Evolutionary conservation across 2,329 filamentous ascomycete genomes (phyloP).

Genomic region (Exophiala dermatitidis): DNA sequence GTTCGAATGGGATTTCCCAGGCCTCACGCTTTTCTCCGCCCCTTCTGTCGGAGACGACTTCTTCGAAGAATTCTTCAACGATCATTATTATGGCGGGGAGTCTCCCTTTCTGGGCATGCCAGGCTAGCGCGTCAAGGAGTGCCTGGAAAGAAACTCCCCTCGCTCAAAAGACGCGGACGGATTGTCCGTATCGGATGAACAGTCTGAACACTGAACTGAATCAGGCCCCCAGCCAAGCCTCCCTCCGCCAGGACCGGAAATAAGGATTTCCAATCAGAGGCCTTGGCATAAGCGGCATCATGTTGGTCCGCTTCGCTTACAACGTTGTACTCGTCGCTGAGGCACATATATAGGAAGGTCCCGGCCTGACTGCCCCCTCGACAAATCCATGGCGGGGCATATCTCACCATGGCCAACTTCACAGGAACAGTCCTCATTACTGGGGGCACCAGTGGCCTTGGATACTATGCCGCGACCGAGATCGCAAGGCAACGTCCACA

Average conservation of each 20-base stretch:
- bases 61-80: constrained; percentile 40
- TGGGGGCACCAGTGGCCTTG: constrained; percentile 42
- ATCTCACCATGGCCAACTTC: constrained; percentile 16
- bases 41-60: constrained; percentile 44
- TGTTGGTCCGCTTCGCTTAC: too few relatives aligned
- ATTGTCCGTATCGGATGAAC: too few relatives aligned
- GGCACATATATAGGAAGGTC: too few relatives aligned
- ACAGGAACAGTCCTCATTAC: constrained; percentile 36
- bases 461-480: constrained; percentile 37
- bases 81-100: constrained; percentile 5
- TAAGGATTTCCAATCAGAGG: too few relatives aligned
- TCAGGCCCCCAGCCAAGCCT: too few relatives aligned
- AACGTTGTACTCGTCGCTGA: too few relatives aligned
- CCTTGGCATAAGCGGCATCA: too few relatives aligned
- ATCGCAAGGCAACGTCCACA: constrained; percentile 39
- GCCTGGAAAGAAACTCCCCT: too few relatives aligned
- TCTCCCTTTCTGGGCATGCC: constrained; percentile 32
- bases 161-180: too few relatives aligned
- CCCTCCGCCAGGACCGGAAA: too few relatives aligned
- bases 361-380: too few relatives aligned
- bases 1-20: constrained; percentile 54
- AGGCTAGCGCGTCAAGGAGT: background rate
- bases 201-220: too few relatives aligned
- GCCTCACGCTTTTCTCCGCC: constrained; percentile 46
- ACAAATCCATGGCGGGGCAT: background rate